Base-by-base conservation (phyloP, 1,284 basidiomycete genomes). In the Microstroma glucosiphilum region DNA sequence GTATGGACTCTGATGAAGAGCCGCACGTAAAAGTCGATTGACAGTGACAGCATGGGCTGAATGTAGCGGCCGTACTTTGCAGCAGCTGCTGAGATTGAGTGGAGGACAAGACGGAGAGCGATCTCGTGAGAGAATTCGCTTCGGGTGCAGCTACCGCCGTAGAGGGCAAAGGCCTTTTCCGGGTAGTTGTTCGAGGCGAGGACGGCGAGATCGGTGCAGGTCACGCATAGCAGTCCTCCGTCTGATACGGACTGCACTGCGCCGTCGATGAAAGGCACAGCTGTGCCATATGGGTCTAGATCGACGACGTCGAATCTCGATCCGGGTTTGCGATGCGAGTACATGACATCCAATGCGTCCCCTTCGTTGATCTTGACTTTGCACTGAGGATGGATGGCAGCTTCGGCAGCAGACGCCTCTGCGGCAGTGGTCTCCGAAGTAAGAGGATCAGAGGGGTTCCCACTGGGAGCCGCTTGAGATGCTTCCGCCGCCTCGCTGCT, bases 11-110 rank as follows among this genome's bases (percentile, higher is more conserved):
- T 86, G 11, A 97, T 86, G 76, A 97, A 99, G 15, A 97, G 79
- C 7, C 96, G 88, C 26, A 96, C 88, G 79, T 99, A 98, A 78
- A 98, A 99, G 78, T 98, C 96, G 77, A 99, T 96, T 12, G 91
- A 94, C 42, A 99, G 83, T 0, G 89, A 92, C 7, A 97, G 80
- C n/a, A 96, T 81, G 1, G 94, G 94, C 68, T 90, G 86, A 68
- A 98, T 91, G 76, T 88, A 89, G 55, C 92, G 87, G 0, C 94
- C 93, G 75, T 98, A 98, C 70, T 92, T 85, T 17, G 89, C 87
- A 0, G 94, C 96, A 1, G 91, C 87, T 0, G 87, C 88, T 0
- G 92, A 88, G 48, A 97, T 82, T 0, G 89, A 83, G 79, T 94
- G 86, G 13, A 98, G 84, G 9, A 98, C 88, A 0, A 98, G 85